Evolutionary conservation across 192 early-diverging fungal genomes (phyloP).

Genomic region (Linnemannia schmuckeri): DNA sequence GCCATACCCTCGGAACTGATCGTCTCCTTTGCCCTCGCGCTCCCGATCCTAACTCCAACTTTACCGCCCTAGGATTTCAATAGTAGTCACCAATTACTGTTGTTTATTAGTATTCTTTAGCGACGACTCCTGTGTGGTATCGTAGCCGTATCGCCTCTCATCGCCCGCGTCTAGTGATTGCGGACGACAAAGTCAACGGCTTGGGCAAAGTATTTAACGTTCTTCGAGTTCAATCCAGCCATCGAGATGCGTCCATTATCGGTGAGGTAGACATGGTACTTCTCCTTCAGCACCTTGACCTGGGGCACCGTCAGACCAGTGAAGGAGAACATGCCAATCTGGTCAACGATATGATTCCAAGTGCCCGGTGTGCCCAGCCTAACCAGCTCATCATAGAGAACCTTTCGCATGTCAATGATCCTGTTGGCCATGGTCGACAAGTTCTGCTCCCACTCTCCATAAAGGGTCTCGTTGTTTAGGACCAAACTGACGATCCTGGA

Average conservation of each 20-base stretch:
- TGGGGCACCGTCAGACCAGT: conserved; percentile 86
- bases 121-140: not conserved
- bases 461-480: conserved; percentile 80
- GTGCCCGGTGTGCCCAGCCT: conserved; percentile 89
- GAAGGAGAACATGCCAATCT: conserved; percentile 99
- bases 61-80: not conserved
- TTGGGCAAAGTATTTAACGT: conserved; percentile 92
- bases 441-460: conserved; percentile 86
- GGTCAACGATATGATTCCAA: conserved; percentile 95
- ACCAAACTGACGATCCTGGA: conserved; percentile 89
- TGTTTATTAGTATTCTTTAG: not conserved
- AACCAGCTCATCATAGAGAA: conserved; percentile 72
- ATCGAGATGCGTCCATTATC: conserved; percentile 96
- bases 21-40: not conserved
- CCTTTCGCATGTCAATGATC: conserved; percentile 90
- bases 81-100: not conserved
- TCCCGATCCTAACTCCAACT: not conserved
- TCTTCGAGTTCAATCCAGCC: conserved; percentile 90
- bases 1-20: too few relatives aligned
- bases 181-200: conserved; percentile 93
- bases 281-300: conserved; percentile 82
- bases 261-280: conserved; percentile 95
- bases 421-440: conserved; percentile 87
- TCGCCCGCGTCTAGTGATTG: conserved; percentile 49
- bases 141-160: not conserved